Conservation (phyloP, 1,139 yeast species). For the Saccharomyces hybrid region DNA sequence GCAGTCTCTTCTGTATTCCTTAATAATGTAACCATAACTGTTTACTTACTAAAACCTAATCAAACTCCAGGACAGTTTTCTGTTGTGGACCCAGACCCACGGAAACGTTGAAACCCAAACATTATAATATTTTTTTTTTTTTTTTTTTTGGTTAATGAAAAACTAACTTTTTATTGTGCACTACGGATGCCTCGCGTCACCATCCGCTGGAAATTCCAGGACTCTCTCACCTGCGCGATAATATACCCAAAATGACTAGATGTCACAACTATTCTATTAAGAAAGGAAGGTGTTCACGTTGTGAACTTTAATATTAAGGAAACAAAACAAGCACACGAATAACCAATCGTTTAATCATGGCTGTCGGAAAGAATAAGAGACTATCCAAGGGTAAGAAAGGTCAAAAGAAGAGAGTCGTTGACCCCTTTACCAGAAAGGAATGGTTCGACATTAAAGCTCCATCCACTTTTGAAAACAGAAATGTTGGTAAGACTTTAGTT, state of each 20-base stretch:
- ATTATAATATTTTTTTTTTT: no score
- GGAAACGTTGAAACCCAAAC: background rate
- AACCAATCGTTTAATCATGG: conserved; percentile 44
- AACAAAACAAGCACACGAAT: background rate
- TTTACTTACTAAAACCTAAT: background rate
- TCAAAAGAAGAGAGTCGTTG: conserved; percentile 90
- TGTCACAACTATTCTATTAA: background rate
- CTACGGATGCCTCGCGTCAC: background rate
- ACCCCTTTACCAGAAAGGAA: conserved; percentile 92
- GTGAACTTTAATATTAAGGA: background rate
- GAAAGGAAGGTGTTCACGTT: background rate
- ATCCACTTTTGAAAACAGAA: conserved; percentile 87
- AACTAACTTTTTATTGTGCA: background rate
- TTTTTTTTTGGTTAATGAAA: background rate
- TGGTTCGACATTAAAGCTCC: conserved; percentile 96
- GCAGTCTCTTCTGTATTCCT: background rate
- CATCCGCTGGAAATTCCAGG: background rate
- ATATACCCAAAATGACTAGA: background rate
- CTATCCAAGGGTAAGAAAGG: conserved; percentile 95
- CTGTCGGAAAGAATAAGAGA: conserved; percentile 97
- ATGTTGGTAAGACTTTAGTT: conserved; percentile 89
- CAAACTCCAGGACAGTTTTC: background rate
- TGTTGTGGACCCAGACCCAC: background rate
- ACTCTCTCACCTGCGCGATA: background rate
- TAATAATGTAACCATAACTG: background rate